These are phyloP conservation scores for Populus deltoides DNA, from an alignment of 345 rosid species.

Conservation along the genomic window DNA sequence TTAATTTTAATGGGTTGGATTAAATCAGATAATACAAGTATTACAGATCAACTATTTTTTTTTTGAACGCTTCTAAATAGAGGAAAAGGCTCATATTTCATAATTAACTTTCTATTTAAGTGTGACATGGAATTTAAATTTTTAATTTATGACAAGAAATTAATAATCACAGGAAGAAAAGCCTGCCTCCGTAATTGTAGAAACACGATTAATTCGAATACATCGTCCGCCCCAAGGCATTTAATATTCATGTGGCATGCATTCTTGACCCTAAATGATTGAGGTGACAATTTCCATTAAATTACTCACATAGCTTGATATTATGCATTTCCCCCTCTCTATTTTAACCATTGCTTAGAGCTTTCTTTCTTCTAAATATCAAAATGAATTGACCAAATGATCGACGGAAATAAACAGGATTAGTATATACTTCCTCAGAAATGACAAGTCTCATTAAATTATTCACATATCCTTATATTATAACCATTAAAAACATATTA, in stretches of 20 bases:
- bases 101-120: too few relatives aligned
- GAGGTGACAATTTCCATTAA: not conserved
- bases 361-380: not conserved
- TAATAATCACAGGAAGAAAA: not conserved
- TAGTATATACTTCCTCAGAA: too few relatives aligned
- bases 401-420: not conserved
- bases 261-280: not conserved
- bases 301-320: not conserved
- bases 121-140: too few relatives aligned
- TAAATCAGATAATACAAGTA: too few relatives aligned
- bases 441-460: too few relatives aligned
- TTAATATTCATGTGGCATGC: not conserved
- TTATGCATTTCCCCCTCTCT: not conserved
- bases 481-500: too few relatives aligned
- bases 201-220: not conserved
- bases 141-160: too few relatives aligned
- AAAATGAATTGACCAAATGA: not conserved
- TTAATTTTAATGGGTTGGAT: too few relatives aligned
- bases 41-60: too few relatives aligned
- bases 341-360: not conserved
- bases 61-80: too few relatives aligned
- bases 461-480: too few relatives aligned
- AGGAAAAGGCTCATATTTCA: too few relatives aligned
- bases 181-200: not conserved
- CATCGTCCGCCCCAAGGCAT: not conserved